Evolutionary conservation across 2,329 filamentous ascomycete species (phyloP).

Genomic region (Conoideocrella luteorostrata): DNA sequence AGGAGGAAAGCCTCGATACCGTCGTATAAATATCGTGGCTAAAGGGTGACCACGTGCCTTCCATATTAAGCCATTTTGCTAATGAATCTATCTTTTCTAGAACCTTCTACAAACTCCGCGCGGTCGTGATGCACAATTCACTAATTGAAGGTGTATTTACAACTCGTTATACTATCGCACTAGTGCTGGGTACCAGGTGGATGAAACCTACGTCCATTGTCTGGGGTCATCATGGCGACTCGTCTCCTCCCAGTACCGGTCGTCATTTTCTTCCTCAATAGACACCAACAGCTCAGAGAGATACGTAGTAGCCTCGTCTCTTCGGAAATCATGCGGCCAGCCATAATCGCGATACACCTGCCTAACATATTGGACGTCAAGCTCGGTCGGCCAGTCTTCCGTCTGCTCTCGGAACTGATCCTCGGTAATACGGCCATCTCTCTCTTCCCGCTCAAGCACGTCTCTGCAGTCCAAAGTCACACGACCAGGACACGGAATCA

Average conservation of each 20-base stretch:
- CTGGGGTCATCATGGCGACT: neutral
- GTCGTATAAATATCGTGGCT: no score
- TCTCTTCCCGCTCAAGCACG: constrained; percentile 4
- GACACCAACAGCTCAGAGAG: neutral
- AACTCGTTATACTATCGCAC: no score
- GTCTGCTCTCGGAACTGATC: constrained; percentile 12
- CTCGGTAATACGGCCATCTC: constrained; percentile 6
- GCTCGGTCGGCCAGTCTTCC: constrained; percentile 9
- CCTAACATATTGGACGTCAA: constrained; percentile 13
- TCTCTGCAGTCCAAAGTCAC: constrained; percentile 6
- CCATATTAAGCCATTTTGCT: no score
- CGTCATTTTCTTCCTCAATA: neutral
- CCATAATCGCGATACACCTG: constrained; percentile 24
- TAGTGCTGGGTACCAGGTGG: no score
- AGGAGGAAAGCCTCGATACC: no score
- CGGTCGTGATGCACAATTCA: no score
- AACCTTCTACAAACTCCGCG: no score
- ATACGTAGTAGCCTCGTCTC: constrained; percentile 16
- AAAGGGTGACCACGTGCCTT: no score
- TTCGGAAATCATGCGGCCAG: constrained; percentile 26
- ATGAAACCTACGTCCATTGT: neutral
- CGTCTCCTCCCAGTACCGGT: neutral
- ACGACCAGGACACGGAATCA: constrained; percentile 14
- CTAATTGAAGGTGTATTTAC: no score
- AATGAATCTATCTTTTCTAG: no score